Percentiles rank a stretch among this genome's conserved stretches.
Evolutionary conservation across 768 basidiomycete genomes (phyloP).

Genomic region (Erythrobasidium yunnanense): DNA sequence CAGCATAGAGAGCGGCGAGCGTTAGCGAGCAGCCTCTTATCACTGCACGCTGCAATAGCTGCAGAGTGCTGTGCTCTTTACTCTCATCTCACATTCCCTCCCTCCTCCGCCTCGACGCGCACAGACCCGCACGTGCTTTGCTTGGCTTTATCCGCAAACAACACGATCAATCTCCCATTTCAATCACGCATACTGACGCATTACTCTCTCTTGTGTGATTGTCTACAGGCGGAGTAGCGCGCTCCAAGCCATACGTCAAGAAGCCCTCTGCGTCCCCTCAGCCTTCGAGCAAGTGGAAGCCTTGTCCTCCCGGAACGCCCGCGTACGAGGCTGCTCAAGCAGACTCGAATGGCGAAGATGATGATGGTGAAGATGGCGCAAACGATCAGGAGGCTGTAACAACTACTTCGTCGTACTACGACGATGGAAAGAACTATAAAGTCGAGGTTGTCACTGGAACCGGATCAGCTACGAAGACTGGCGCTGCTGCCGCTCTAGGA

Average conservation of each 20-base stretch:
- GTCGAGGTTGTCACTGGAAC: neutral
- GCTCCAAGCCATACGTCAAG: slow-evolving; percentile 12
- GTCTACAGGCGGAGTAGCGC: slow-evolving; percentile 13
- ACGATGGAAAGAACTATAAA: neutral
- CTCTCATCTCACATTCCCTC: neutral
- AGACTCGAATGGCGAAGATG: neutral
- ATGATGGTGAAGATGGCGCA: neutral
- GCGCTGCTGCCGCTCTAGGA: no score
- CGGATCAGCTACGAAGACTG: no score
- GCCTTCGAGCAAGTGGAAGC: slow-evolving; percentile 10
- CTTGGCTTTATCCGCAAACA: no score
- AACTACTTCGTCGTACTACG: neutral
- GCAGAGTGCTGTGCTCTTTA: neutral
- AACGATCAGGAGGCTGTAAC: neutral
- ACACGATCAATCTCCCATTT: neutral
- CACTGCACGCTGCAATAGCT: neutral
- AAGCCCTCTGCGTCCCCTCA: neutral
- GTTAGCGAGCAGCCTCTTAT: no score
- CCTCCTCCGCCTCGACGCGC: neutral
- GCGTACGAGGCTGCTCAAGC: neutral
- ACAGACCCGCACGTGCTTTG: no score
- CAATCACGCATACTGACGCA: neutral
- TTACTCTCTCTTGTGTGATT: neutral
- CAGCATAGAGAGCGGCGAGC: no score
- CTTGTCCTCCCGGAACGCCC: slow-evolving; percentile 2